Conservation (phyloP, 1,284 basidiomycete species). For the Pseudozyma hubeiensis region DNA sequence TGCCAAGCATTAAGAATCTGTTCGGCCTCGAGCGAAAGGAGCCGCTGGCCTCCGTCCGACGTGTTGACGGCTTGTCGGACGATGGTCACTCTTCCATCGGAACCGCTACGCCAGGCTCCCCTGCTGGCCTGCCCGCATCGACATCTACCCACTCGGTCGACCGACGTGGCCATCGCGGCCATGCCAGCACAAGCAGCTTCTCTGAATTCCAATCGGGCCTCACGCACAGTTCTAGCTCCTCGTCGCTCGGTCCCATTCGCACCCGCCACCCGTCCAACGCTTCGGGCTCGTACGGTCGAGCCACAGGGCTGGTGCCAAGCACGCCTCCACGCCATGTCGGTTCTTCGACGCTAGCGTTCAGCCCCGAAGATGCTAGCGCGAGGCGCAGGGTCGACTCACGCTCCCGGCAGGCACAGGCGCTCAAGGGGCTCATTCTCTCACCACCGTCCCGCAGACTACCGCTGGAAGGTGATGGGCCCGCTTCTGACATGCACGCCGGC, state of each 20-base stretch:
- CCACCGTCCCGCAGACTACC: constrained; percentile 38
- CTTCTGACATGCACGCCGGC: constrained; percentile 25
- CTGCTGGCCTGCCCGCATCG: constrained; percentile 17
- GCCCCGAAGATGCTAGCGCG: constrained; percentile 30
- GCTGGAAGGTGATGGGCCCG: constrained; percentile 37
- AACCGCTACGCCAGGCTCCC: constrained; percentile 31
- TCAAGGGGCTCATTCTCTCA: constrained; percentile 49
- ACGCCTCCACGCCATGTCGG: constrained; percentile 42
- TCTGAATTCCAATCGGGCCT: constrained; percentile 42
- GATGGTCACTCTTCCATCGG: constrained; percentile 31
- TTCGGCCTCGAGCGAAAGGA: constrained; percentile 45
- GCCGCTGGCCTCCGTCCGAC: constrained; percentile 36
- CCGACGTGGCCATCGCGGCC: constrained; percentile 33
- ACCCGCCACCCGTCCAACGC: constrained; percentile 40
- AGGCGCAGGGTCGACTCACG: constrained; percentile 45
- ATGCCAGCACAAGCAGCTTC: constrained; percentile 50
- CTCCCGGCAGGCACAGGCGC: constrained; percentile 44
- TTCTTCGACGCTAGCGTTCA: constrained; percentile 32
- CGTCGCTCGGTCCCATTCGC: constrained; percentile 47
- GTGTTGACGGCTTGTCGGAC: constrained; percentile 22
- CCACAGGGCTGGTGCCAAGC: constrained; percentile 27
- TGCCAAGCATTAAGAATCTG: constrained; percentile 51
- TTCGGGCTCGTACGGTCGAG: constrained; percentile 35
- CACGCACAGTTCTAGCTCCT: constrained; percentile 37
- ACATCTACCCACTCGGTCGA: constrained; percentile 20